These are phyloP conservation scores for Boeremia lycopersici DNA, from an alignment of 2,329 filamentous ascomycete genomes.

Conservation along the genomic window DNA sequence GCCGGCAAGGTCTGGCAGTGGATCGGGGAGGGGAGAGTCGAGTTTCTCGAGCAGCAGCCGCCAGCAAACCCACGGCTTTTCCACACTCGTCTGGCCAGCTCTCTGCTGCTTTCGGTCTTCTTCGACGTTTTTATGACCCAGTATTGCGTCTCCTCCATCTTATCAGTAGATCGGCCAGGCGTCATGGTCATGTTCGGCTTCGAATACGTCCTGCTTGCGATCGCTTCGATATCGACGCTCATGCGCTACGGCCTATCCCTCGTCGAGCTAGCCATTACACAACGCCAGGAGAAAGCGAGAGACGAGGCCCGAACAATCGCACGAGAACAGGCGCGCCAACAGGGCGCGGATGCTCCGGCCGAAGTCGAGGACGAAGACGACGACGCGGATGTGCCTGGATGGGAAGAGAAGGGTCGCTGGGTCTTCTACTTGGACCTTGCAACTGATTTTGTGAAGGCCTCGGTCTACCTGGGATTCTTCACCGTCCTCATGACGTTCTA, in stretches of 20 bases:
- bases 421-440: constrained; percentile 85
- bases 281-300: constrained; percentile 73
- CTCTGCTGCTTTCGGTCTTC: constrained; percentile 75
- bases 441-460: constrained; percentile 88
- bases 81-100: constrained; percentile 79
- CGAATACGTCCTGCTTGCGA: constrained; percentile 86
- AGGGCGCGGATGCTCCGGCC: constrained; percentile 47
- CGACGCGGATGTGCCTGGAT: constrained; percentile 92
- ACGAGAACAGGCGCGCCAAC: constrained; percentile 72
- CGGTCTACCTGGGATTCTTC: constrained; percentile 91
- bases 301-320: constrained; percentile 48
- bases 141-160: constrained; percentile 81
- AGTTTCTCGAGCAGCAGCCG: constrained; percentile 93
- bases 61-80: constrained; percentile 87
- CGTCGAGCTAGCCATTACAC: constrained; percentile 75
- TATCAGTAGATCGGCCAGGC: constrained; percentile 86
- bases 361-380: constrained; percentile 77
- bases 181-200: constrained; percentile 99
- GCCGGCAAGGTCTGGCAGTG: constrained; percentile 98
- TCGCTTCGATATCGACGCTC: constrained; percentile 79
- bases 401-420: constrained; percentile 95
- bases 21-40: constrained; percentile 94
- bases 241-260: constrained; percentile 80
- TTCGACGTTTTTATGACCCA: constrained; percentile 82
- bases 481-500: constrained; percentile 92